Percentiles rank a stretch among this genome's conserved stretches.
phyloP scores from a whole-genome alignment of 192 early-diverging fungal genomes.

The Kickxella alabastrina region DNA sequence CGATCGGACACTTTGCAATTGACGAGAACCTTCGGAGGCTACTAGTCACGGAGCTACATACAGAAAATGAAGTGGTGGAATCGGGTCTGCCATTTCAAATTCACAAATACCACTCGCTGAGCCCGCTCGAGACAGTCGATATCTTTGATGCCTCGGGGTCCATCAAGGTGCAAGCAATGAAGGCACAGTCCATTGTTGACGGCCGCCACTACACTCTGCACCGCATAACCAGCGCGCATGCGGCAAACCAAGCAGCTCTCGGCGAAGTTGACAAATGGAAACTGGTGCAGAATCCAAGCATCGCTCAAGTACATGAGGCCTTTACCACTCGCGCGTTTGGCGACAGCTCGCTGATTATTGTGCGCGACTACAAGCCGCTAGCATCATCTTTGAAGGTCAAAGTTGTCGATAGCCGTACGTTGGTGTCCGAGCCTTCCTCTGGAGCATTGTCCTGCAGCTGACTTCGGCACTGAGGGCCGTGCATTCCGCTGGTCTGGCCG shows the following conservation, averaged over 20 bases:
- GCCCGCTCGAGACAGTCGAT: constrained; percentile 57
- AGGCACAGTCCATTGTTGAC: constrained; percentile 77
- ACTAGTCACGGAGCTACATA: constrained; percentile 56
- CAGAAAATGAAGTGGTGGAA: constrained; percentile 42
- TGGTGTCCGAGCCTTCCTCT: constrained; percentile 29
- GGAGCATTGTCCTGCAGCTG: constrained; percentile 40
- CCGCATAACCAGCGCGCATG: constrained; percentile 74
- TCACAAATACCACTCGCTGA: constrained; percentile 86
- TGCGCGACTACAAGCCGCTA: constrained; percentile 89
- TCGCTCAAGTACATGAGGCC: constrained; percentile 86
- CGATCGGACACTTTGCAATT: constrained; percentile 81
- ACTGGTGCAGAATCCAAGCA: constrained; percentile 71
- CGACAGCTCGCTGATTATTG: constrained; percentile 91
- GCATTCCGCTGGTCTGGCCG: constrained; percentile 78
- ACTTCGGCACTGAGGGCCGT: constrained; percentile 63
- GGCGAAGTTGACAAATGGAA: constrained; percentile 82
- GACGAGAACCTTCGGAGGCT: constrained; percentile 79
- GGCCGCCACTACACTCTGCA: constrained; percentile 80
- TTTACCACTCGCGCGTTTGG: constrained; percentile 96
- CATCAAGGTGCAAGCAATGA: constrained; percentile 74
- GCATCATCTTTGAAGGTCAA: constrained; percentile 26
- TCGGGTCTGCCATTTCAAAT: constrained; percentile 71
- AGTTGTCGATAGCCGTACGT: constrained; percentile 11
- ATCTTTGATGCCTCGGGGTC: constrained; percentile 58
- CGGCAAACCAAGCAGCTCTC: constrained; percentile 79